Base-by-base conservation (phyloP, 2,329 filamentous ascomycete species). In the Colletotrichum incanum region DNA sequence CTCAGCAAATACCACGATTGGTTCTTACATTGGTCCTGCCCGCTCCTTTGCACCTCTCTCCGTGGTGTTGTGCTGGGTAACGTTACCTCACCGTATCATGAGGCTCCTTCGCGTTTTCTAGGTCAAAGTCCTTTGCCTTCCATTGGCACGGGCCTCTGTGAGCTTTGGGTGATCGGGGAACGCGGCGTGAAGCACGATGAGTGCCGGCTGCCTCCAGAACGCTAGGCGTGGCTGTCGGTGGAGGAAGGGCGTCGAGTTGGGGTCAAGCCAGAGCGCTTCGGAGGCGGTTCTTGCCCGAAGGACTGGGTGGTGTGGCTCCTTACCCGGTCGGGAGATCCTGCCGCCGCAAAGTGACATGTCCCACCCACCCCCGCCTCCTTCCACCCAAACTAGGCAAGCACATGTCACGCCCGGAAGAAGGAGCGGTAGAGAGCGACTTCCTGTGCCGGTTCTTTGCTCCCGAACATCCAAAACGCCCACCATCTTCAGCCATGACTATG, bases 351-450 rank as follows among this genome's bases (percentile, higher is more conserved):
- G 39, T 11, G 16, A 28, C 16, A 28, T 3, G 26, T 31, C 23
- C 26, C n/a, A n/a, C 26, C 14, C 49, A 20, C 26, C 49, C 49
- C 14, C 7, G 14, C 16, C 16, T 28, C 49, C 26, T 52, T 52
- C 26, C 49, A 20, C 49, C 2, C 31, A 28, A 5, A 23, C 2
- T 34, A 56, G 56, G 56, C 37, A 59, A 20, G 31, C 59, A 62
- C 59, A 62, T 62, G 59, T 20, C 59, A 26, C 9, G n/a, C 28
- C 49, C 20, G 20, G 43, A 49, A 20, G 28, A 43, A 62, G 43
- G 59, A 5, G 43, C 43, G 28, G 1, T 34, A 7, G 45, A 6
- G 59, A 20, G n/a, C 8, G 43, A 11, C 59, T 26, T 23, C 20
- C 8, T 12, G 11, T 16, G 20, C 31, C 31, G 7, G 18, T 18